Conservation (phyloP, 1,284 basidiomycete species). For the Fomitopsis schrenkii region DNA sequence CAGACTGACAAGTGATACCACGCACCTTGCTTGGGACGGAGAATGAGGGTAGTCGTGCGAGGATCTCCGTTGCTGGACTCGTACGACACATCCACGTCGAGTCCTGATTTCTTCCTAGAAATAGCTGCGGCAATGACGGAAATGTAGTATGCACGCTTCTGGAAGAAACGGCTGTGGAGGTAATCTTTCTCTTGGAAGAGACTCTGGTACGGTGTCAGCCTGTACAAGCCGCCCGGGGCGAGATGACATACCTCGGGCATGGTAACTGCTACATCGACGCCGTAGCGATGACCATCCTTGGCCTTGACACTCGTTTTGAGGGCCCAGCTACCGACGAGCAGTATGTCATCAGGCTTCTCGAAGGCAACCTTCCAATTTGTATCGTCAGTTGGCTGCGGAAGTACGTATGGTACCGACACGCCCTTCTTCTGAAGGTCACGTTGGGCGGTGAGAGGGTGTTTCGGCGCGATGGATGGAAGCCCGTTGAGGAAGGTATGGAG, state of each 20-base stretch:
- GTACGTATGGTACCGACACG: slow-evolving; percentile 56
- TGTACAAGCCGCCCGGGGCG: background rate
- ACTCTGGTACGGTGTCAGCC: slow-evolving; percentile 33
- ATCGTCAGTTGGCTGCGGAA: slow-evolving; percentile 64
- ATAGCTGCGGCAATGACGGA: slow-evolving; percentile 75
- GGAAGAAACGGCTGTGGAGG: slow-evolving; percentile 85
- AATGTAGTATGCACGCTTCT: slow-evolving; percentile 91
- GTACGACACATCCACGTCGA: slow-evolving; percentile 57
- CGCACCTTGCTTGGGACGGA: slow-evolving; percentile 54
- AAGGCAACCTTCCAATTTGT: slow-evolving; percentile 77
- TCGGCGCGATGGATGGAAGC: slow-evolving; percentile 53
- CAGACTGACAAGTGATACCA: slow-evolving; percentile 8
- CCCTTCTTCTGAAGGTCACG: slow-evolving; percentile 48
- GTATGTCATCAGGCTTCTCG: slow-evolving; percentile 60
- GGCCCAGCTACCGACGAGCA: slow-evolving; percentile 75
- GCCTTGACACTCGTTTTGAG: slow-evolving; percentile 64
- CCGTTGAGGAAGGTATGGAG: slow-evolving; percentile 58
- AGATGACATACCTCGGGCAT: slow-evolving; percentile 77
- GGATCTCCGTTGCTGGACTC: slow-evolving; percentile 61
- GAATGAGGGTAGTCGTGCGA: slow-evolving; percentile 65
- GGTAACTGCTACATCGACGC: slow-evolving; percentile 80
- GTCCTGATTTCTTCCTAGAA: slow-evolving; percentile 36
- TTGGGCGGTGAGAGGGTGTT: slow-evolving; percentile 63
- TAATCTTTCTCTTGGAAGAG: slow-evolving; percentile 97
- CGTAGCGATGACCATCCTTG: slow-evolving; percentile 60